These are phyloP conservation scores for Botrytis fabae DNA, from an alignment of 2,329 filamentous ascomycete species.

Conservation along the genomic window DNA sequence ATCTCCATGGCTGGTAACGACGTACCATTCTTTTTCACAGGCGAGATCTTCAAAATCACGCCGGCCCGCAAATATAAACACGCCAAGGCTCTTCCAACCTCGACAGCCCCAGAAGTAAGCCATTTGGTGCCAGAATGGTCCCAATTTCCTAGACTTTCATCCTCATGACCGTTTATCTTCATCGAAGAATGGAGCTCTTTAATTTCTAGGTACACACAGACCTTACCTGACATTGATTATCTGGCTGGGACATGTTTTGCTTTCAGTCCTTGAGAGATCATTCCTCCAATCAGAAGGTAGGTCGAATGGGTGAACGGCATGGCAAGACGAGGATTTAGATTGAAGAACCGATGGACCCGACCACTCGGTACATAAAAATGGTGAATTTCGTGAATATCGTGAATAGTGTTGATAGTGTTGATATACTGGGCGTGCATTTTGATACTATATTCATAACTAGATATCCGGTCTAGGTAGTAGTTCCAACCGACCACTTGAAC, in stretches of 20 bases:
- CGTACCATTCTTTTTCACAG: not conserved
- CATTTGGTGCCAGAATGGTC: conserved; percentile 6
- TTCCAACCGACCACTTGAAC: not conserved
- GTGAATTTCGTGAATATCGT: not conserved
- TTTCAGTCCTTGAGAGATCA: not conserved
- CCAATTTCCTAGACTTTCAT: not conserved
- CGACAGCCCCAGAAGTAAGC: conserved; percentile 8
- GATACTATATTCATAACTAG: not conserved
- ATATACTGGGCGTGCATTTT: not conserved
- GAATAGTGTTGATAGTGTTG: not conserved
- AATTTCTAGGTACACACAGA: not conserved
- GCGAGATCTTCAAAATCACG: not conserved
- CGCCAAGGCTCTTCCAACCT: not conserved
- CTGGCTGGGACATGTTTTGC: not conserved
- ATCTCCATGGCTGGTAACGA: not conserved
- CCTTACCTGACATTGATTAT: not conserved
- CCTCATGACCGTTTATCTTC: conserved; percentile 11
- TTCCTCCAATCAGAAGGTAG: not conserved
- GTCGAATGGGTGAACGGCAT: not conserved
- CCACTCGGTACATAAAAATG: not conserved
- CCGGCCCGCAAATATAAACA: not conserved
- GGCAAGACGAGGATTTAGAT: conserved; percentile 1
- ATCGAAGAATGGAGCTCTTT: not conserved
- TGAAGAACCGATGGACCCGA: conserved; percentile 8
- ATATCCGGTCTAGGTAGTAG: not conserved